Conservation (phyloP, 306 rosid species). For the Trichosanthes cucumerina region DNA sequence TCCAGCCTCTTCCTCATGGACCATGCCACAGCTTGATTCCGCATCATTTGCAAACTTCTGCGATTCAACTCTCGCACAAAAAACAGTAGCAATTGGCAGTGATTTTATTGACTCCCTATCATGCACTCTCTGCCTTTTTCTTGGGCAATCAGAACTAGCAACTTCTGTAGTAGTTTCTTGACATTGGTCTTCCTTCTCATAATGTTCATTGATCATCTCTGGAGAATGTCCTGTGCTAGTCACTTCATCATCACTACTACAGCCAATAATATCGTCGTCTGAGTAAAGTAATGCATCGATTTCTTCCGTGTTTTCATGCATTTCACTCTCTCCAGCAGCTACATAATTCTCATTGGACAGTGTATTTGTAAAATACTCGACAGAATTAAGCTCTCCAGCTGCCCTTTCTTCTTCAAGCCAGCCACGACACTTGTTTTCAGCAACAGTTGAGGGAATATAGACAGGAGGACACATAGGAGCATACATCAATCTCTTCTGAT, state of each 20-base stretch:
- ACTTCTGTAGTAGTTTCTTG: conserved; percentile 32
- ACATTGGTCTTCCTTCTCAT: conserved; percentile 24
- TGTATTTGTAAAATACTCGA: conserved; percentile 17
- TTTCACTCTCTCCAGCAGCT: conserved; percentile 44
- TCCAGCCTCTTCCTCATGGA: conserved; percentile 21
- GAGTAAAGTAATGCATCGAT: conserved; percentile 79
- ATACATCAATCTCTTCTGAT: conserved; percentile 51
- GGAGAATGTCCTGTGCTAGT: conserved; percentile 67
- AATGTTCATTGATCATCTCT: conserved; percentile 16
- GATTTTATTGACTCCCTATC: conserved; percentile 33
- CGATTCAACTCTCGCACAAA: conserved; percentile 26
- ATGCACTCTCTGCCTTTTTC: conserved; percentile 50
- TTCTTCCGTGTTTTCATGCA: conserved; percentile 87
- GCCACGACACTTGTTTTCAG: conserved; percentile 11
- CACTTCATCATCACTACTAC: conserved; percentile 56
- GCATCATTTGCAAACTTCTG: conserved; percentile 32
- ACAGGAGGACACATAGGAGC: conserved; percentile 30
- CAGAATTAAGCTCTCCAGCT: conserved; percentile 17
- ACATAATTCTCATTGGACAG: conserved; percentile 34
- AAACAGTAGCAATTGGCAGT: conserved; percentile 25
- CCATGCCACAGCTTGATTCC: conserved; percentile 33
- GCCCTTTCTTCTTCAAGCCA: conserved; percentile 15
- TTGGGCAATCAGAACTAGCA: conserved; percentile 35
- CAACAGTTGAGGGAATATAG: conserved; percentile 21
- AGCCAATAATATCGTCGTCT: conserved; percentile 31